A percentile compares a stretch with the other conserved stretches of the same genome.
These are phyloP conservation scores for Chaetomium tenue DNA, from an alignment of 495 filamentous ascomycete genomes.

Conservation along the genomic window DNA sequence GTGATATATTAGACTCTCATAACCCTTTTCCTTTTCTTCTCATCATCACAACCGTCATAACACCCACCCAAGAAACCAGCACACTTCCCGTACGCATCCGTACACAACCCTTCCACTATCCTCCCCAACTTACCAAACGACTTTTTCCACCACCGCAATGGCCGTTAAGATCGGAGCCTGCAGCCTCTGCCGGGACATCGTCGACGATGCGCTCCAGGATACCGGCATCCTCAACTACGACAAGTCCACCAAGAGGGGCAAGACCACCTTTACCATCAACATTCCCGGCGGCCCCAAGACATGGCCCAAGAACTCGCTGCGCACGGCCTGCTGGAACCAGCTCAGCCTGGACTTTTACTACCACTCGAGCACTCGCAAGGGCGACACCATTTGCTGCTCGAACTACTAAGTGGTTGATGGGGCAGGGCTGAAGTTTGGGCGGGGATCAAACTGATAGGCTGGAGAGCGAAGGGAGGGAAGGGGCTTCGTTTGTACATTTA, in stretches of 20 bases:
- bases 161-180: neutral
- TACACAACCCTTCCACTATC: neutral
- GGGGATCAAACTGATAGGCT: neutral
- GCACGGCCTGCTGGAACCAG: neutral
- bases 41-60: neutral
- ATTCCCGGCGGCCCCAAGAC: neutral
- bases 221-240: neutral
- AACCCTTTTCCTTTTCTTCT: neutral
- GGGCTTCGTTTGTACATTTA: neutral
- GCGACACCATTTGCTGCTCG: neutral
- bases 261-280: neutral
- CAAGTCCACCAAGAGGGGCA: neutral
- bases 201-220: neutral
- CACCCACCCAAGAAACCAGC: neutral
- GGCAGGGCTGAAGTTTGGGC: neutral
- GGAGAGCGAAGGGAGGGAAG: neutral
- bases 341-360: neutral
- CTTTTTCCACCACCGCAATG: no score
- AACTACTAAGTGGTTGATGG: neutral
- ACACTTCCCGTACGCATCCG: neutral
- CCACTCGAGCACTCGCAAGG: neutral
- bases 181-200: neutral
- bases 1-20: no score
- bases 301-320: neutral
- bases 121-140: neutral